Evolutionary conservation across 306 rosid species (phyloP).

Genomic region (Canavalia ensiformis): DNA sequence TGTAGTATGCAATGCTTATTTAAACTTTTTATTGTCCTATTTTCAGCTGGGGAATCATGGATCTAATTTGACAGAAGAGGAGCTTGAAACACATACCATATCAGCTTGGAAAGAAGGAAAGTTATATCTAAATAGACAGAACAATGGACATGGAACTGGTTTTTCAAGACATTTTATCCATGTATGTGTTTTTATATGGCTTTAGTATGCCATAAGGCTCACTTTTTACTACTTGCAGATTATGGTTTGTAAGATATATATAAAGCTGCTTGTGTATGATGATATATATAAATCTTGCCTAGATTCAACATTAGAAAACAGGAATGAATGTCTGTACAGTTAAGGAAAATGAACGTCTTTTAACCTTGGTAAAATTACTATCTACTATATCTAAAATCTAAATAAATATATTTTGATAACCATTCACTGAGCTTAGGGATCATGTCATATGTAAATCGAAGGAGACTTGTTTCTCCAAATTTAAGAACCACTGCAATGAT

Average conservation of each 20-base stretch:
- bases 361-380: not conserved
- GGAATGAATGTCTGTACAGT: not conserved
- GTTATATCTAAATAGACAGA: constrained; percentile 72
- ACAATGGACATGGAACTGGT: constrained; percentile 69
- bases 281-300: not conserved
- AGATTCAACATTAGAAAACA: not conserved
- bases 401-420: constrained; percentile 28
- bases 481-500: constrained; percentile 21
- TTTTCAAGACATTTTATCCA: constrained; percentile 70
- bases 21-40: constrained; percentile 46
- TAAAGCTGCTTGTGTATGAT: not conserved
- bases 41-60: constrained; percentile 92
- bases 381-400: constrained; percentile 30
- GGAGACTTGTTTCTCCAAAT: constrained; percentile 2
- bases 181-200: constrained; percentile 61
- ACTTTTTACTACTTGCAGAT: constrained; percentile 18
- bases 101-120: constrained; percentile 99
- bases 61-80: constrained; percentile 95
- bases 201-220: constrained; percentile 20
- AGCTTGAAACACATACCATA: constrained; percentile 95
- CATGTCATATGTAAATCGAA: not conserved
- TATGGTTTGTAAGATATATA: constrained; percentile 20
- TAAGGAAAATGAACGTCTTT: not conserved
- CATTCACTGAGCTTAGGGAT: constrained; percentile 9
- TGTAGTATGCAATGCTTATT: constrained; percentile 29